These are phyloP conservation scores for Talaromyces ruber DNA, from an alignment of 495 filamentous ascomycete genomes.

Conservation along the genomic window DNA sequence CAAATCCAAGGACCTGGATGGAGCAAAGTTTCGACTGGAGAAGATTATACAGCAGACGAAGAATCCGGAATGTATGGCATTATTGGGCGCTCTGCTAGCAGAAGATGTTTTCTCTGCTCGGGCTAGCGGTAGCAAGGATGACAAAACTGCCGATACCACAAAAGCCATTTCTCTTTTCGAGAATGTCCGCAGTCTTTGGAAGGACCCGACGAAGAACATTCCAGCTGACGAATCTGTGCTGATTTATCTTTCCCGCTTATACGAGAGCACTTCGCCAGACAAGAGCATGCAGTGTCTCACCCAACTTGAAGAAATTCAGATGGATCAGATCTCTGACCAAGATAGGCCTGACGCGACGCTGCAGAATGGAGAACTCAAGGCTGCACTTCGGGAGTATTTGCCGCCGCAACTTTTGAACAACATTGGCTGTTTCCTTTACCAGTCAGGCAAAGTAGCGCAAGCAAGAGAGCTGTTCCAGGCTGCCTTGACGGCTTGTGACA, in stretches of 20 bases:
- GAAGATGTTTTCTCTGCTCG: constrained; percentile 86
- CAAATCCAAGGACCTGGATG: constrained; percentile 72
- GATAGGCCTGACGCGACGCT: constrained; percentile 60
- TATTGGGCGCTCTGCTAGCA: constrained; percentile 82
- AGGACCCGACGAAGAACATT: constrained; percentile 74
- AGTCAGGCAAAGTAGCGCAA: constrained; percentile 67
- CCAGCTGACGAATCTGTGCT: constrained; percentile 78
- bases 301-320: constrained; percentile 80
- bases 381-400: constrained; percentile 59
- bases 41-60: constrained; percentile 83
- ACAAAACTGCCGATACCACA: constrained; percentile 71
- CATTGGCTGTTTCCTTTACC: constrained; percentile 90
- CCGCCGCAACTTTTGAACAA: constrained; percentile 93
- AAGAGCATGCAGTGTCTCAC: constrained; percentile 85
- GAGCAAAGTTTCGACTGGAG: constrained; percentile 87
- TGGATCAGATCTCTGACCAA: constrained; percentile 62
- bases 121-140: constrained; percentile 65
- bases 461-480: constrained; percentile 85
- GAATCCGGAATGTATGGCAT: constrained; percentile 81
- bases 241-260: constrained; percentile 83
- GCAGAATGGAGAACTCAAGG: constrained; percentile 48
- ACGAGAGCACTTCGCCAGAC: constrained; percentile 76
- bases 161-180: constrained; percentile 80
- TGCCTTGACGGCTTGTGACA: constrained; percentile 76
- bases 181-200: constrained; percentile 80